Evolutionary conservation across 176 grass and related monocot genomes (phyloP).

Genomic region (Paspalum notatum): DNA sequence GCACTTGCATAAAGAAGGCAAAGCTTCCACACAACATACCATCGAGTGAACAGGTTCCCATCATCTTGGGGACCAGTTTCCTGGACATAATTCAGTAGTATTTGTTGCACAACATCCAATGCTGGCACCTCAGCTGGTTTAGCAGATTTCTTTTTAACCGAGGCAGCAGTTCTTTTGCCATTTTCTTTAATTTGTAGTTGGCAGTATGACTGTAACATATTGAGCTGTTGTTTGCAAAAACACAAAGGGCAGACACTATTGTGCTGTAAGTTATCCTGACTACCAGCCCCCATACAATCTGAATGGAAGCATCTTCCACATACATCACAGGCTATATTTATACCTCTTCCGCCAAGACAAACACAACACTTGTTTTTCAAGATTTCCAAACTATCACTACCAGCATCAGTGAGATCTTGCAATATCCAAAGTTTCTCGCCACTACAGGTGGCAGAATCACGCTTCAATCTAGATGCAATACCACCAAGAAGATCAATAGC

Average conservation of each 20-base stretch:
- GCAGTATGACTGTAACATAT: slow-evolving; percentile 69
- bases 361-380: slow-evolving; percentile 78
- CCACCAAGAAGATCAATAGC: slow-evolving; percentile 96
- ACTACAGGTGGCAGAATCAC: slow-evolving; percentile 72
- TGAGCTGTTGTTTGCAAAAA: slow-evolving; percentile 82
- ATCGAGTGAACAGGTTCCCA: slow-evolving; percentile 87
- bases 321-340: slow-evolving; percentile 72
- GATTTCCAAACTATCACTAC: slow-evolving; percentile 39
- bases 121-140: slow-evolving; percentile 51
- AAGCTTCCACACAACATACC: slow-evolving; percentile 58
- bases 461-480: slow-evolving; percentile 94
- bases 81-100: slow-evolving; percentile 88
- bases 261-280: slow-evolving; percentile 67
- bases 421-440: slow-evolving; percentile 89
- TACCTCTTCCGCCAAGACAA: slow-evolving; percentile 76
- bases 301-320: slow-evolving; percentile 93
- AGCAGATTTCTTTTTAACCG: slow-evolving; percentile 52
- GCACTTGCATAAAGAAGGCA: slow-evolving; percentile 28
- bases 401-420: slow-evolving; percentile 63
- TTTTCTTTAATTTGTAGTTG: slow-evolving; percentile 78
- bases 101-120: slow-evolving; percentile 79
- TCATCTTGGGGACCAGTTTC: slow-evolving; percentile 85
- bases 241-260: slow-evolving; percentile 84
- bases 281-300: slow-evolving; percentile 81
- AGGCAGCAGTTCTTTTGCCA: slow-evolving; percentile 54